These are phyloP conservation scores for Galerina sulciceps DNA, from an alignment of 768 basidiomycete genomes.

Conservation along the genomic window DNA sequence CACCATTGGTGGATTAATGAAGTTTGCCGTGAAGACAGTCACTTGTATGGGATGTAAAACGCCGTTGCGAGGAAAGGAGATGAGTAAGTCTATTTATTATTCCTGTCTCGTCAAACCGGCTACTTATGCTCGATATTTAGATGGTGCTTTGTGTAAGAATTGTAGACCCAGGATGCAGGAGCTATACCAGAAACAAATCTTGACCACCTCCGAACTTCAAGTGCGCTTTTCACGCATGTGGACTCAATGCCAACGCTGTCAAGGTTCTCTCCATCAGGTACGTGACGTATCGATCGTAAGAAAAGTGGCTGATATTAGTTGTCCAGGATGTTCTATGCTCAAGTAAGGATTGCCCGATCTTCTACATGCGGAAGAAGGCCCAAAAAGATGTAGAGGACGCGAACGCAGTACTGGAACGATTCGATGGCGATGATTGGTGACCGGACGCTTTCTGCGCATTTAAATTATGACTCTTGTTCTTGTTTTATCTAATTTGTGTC, in stretches of 20 bases:
- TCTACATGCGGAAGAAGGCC: slow-evolving; percentile 97
- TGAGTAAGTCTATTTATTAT: slow-evolving; percentile 47
- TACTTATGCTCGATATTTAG: slow-evolving; percentile 39
- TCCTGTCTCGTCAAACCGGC: not conserved
- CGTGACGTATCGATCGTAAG: slow-evolving; percentile 2
- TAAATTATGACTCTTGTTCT: slow-evolving; percentile 2
- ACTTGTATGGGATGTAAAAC: slow-evolving; percentile 98
- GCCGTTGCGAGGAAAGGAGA: slow-evolving; percentile 74
- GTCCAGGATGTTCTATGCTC: slow-evolving; percentile 92
- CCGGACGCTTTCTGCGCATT: slow-evolving; percentile 4
- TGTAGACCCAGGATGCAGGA: slow-evolving; percentile 86
- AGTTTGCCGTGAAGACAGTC: slow-evolving; percentile 94
- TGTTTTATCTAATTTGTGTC: not conserved
- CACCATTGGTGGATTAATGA: slow-evolving; percentile 96
- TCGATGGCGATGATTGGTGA: slow-evolving; percentile 79
- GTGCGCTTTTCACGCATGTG: slow-evolving; percentile 93
- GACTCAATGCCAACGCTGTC: slow-evolving; percentile 99
- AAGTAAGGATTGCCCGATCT: slow-evolving; percentile 97
- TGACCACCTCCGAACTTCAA: slow-evolving; percentile 76
- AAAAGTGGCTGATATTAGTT: not conserved
- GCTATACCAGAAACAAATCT: slow-evolving; percentile 89
- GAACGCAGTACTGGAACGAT: slow-evolving; percentile 77
- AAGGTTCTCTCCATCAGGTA: slow-evolving; percentile 96
- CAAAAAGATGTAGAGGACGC: slow-evolving; percentile 97
- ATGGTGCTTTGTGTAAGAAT: slow-evolving; percentile 93